These are phyloP conservation scores for Geotrichum siamense DNA, from an alignment of 1,139 yeast species.

Conservation along the genomic window DNA sequence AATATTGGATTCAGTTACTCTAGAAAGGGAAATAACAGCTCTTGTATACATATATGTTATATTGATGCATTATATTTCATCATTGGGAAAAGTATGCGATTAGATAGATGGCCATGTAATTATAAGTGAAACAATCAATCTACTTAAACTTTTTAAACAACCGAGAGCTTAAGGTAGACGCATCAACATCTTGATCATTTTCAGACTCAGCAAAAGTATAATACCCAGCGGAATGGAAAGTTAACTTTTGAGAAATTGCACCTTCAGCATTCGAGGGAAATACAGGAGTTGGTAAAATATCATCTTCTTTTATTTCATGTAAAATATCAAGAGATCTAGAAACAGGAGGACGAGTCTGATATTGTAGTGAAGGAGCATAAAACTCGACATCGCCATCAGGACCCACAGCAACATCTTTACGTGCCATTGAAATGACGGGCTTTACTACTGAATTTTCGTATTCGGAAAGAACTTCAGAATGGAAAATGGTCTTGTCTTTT, in stretches of 20 bases:
- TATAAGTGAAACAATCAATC: no score
- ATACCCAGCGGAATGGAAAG: slow-evolving; percentile 17
- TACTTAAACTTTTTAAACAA: no score
- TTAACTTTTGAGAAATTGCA: slow-evolving; percentile 6
- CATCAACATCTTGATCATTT: background rate
- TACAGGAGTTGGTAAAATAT: slow-evolving; percentile 17
- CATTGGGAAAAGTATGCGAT: no score
- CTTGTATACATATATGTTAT: no score
- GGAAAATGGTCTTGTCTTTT: slow-evolving; percentile 54
- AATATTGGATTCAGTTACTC: no score
- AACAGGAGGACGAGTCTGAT: slow-evolving; percentile 36
- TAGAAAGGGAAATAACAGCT: no score
- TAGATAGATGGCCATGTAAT: no score
- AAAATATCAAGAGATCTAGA: background rate
- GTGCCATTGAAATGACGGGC: slow-evolving; percentile 48
- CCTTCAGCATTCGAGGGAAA: slow-evolving; percentile 14
- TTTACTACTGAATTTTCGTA: slow-evolving; percentile 58
- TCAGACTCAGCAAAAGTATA: slow-evolving; percentile 12
- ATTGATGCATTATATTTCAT: no score
- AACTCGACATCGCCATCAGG: slow-evolving; percentile 41
- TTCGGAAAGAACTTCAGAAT: slow-evolving; percentile 57
- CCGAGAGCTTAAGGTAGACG: no score
- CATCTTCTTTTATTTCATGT: slow-evolving; percentile 8
- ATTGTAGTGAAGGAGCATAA: slow-evolving; percentile 37
- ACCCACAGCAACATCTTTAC: slow-evolving; percentile 52